Evolutionary conservation across 2,329 filamentous ascomycete species (phyloP).

Genomic region (Penicillium rolfsii): DNA sequence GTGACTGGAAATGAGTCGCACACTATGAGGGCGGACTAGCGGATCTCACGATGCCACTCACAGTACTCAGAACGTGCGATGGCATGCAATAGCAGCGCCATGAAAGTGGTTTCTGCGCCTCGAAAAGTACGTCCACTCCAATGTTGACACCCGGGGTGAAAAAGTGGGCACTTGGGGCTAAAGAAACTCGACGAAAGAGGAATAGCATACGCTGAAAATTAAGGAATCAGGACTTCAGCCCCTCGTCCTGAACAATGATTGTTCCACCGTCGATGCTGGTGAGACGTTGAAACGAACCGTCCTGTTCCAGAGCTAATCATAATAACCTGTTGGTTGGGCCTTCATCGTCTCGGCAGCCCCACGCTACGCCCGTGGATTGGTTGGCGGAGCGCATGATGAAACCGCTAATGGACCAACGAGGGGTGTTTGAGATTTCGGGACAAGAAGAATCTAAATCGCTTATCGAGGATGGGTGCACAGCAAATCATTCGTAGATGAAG

Average conservation of each 20-base stretch:
- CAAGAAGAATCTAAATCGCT: neutral
- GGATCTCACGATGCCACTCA: slow-evolving; percentile 7
- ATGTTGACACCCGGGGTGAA: slow-evolving; percentile 5
- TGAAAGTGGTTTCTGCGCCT: neutral
- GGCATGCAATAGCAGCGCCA: neutral
- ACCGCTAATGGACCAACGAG: slow-evolving; percentile 13
- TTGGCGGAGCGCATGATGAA: slow-evolving; percentile 24
- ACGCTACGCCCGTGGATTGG: slow-evolving; percentile 25
- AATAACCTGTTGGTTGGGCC: slow-evolving; percentile 8
- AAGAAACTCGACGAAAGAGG: neutral
- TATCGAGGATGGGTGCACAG: neutral
- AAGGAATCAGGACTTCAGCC: neutral
- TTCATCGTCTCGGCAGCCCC: slow-evolving; percentile 23
- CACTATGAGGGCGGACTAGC: slow-evolving; percentile 11
- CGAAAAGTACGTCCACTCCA: neutral
- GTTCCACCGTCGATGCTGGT: slow-evolving; percentile 17
- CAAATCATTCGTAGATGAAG: neutral
- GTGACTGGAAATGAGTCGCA: slow-evolving; percentile 14
- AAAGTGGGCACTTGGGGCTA: slow-evolving; percentile 9
- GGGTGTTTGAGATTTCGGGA: slow-evolving; percentile 6
- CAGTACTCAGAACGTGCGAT: neutral
- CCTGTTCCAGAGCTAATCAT: slow-evolving; percentile 16
- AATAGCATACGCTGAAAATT: neutral
- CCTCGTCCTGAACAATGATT: neutral
- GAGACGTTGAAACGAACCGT: slow-evolving; percentile 16